A percentile compares a stretch with the other conserved stretches of the same genome.
Evolutionary conservation across 768 basidiomycete genomes (phyloP).

Genomic region (Mycena pura): DNA sequence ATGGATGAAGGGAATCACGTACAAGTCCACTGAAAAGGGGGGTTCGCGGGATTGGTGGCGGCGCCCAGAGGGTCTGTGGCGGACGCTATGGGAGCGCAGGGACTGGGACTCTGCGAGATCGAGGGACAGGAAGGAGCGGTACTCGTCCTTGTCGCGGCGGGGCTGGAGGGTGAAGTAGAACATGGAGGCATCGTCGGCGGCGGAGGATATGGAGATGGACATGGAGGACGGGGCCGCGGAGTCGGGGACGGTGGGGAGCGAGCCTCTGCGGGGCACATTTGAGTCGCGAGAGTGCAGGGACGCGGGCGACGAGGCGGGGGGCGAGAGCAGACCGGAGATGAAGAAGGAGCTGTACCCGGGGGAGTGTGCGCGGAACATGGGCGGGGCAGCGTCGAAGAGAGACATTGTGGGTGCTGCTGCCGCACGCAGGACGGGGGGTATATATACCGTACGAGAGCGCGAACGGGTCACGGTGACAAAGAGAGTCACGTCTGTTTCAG

Average conservation of each 20-base stretch:
- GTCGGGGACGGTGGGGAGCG: constrained; percentile 28
- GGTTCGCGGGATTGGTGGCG: constrained; percentile 9
- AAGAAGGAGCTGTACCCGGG: constrained; percentile 49
- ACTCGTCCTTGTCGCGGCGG: constrained; percentile 35
- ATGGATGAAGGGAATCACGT: background rate
- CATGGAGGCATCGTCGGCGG: constrained; percentile 33
- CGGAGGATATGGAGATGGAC: background rate
- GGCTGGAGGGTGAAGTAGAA: constrained; percentile 47
- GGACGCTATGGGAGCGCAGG: constrained; percentile 35
- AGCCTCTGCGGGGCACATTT: constrained; percentile 21
- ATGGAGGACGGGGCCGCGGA: constrained; percentile 21
- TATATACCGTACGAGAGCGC: background rate
- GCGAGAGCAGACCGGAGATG: constrained; percentile 48
- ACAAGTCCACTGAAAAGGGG: constrained; percentile 14
- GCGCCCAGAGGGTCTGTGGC: constrained; percentile 33
- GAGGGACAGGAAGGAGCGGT: constrained; percentile 56
- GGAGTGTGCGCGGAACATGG: background rate
- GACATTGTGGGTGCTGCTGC: too few relatives aligned
- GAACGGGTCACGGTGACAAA: background rate
- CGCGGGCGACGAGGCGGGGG: constrained; percentile 24
- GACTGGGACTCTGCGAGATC: constrained; percentile 51
- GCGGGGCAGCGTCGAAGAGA: background rate
- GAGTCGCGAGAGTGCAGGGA: constrained; percentile 18
- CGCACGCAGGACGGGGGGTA: too few relatives aligned
- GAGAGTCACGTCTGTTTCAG: too few relatives aligned